These are phyloP conservation scores for Trichoderma lentiforme DNA, from an alignment of 2,329 filamentous ascomycete species.

Conservation along the genomic window DNA sequence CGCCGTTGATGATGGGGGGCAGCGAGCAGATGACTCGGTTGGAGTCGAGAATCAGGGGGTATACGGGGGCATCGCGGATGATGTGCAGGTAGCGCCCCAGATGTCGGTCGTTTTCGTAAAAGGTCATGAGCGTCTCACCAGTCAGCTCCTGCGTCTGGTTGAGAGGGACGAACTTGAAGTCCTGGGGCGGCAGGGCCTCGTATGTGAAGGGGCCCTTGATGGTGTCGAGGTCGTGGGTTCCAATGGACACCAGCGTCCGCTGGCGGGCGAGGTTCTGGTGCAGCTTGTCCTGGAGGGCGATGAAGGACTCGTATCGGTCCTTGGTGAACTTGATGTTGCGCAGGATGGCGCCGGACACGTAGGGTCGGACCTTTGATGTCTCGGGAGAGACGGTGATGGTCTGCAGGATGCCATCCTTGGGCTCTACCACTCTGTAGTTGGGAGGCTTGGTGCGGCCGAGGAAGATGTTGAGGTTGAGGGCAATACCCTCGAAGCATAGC, in stretches of 20 bases:
- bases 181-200: slow-evolving; percentile 84
- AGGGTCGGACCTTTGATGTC: slow-evolving; percentile 76
- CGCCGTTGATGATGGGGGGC: slow-evolving; percentile 95
- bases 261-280: slow-evolving; percentile 94
- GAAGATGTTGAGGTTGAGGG: slow-evolving; percentile 95
- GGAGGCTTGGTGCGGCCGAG: slow-evolving; percentile 71
- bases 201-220: slow-evolving; percentile 95
- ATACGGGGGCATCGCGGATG: slow-evolving; percentile 87
- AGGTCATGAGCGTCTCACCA: slow-evolving; percentile 83
- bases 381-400: slow-evolving; percentile 75
- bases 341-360: slow-evolving; percentile 84
- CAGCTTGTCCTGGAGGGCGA: slow-evolving; percentile 93
- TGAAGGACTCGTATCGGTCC: slow-evolving; percentile 94
- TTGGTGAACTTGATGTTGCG: slow-evolving; percentile 89
- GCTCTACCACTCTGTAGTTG: slow-evolving; percentile 72
- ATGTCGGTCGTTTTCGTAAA: slow-evolving; percentile 94
- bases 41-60: slow-evolving; percentile 92
- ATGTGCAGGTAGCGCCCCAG: slow-evolving; percentile 89
- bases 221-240: slow-evolving; percentile 93
- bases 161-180: slow-evolving; percentile 85
- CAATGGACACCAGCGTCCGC: slow-evolving; percentile 91
- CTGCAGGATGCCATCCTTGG: slow-evolving; percentile 69
- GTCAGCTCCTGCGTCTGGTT: slow-evolving; percentile 91
- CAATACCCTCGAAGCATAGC: slow-evolving; percentile 96
- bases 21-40: slow-evolving; percentile 85